phyloP scores from a whole-genome alignment of 2,329 filamentous ascomycete species.

The Pseudocercospora ulei region DNA sequence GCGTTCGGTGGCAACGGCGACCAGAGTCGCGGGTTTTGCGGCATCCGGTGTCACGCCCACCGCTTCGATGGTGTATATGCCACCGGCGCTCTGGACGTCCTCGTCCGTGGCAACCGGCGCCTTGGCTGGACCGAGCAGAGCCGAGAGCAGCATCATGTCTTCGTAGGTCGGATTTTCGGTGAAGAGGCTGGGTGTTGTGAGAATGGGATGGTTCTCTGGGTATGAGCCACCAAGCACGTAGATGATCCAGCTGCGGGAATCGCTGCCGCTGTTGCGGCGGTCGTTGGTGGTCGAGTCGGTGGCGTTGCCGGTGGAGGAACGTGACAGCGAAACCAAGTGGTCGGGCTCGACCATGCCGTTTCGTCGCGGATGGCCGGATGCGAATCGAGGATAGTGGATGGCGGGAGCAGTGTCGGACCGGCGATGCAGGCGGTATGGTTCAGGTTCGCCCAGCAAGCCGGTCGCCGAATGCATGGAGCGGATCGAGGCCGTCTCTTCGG shows the following conservation, averaged over 20 bases:
- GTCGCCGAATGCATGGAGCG: slow-evolving; percentile 30
- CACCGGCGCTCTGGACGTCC: slow-evolving; percentile 54
- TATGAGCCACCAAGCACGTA: slow-evolving; percentile 62
- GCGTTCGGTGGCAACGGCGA: slow-evolving; percentile 31
- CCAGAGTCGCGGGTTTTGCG: slow-evolving; percentile 26
- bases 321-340: slow-evolving; percentile 44
- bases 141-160: slow-evolving; percentile 60
- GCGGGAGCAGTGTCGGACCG: slow-evolving; percentile 34
- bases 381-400: slow-evolving; percentile 45
- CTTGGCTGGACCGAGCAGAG: slow-evolving; percentile 57
- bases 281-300: slow-evolving; percentile 29
- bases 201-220: slow-evolving; percentile 59
- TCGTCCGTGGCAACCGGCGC: slow-evolving; percentile 57
- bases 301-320: slow-evolving; percentile 26
- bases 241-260: slow-evolving; percentile 59
- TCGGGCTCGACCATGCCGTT: slow-evolving; percentile 54
- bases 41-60: slow-evolving; percentile 19
- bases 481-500: slow-evolving; percentile 31
- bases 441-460: slow-evolving; percentile 28
- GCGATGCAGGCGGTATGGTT: slow-evolving; percentile 27
- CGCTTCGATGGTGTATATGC: slow-evolving; percentile 47
- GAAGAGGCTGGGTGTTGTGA: slow-evolving; percentile 59
- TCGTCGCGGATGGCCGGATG: slow-evolving; percentile 52
- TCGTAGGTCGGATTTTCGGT: slow-evolving; percentile 63
- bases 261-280: slow-evolving; percentile 31